Conservation (phyloP, 2,329 filamentous ascomycete genomes). For the Fusarium pseudograminearum region DNA sequence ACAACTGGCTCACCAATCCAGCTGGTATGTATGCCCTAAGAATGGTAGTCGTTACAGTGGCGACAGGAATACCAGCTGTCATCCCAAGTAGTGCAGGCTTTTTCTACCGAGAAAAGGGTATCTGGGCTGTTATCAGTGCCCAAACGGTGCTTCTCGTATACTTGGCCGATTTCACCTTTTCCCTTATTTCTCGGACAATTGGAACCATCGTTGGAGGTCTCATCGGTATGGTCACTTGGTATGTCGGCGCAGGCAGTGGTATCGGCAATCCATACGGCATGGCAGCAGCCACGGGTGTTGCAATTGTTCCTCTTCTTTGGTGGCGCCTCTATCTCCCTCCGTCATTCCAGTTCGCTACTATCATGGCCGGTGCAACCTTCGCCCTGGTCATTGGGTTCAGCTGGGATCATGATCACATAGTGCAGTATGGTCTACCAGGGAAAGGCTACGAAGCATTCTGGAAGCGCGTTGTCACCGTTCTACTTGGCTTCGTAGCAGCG, state of each 20-base stretch:
- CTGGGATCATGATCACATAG: slow-evolving; percentile 58
- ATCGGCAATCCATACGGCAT: slow-evolving; percentile 63
- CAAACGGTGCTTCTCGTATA: slow-evolving; percentile 63
- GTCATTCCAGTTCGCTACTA: slow-evolving; percentile 46
- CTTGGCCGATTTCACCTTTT: slow-evolving; percentile 63
- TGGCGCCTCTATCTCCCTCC: slow-evolving; percentile 52
- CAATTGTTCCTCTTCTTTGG: slow-evolving; percentile 53
- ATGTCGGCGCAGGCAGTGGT: slow-evolving; percentile 62
- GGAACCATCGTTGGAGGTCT: slow-evolving; percentile 62
- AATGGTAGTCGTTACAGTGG: slow-evolving; percentile 61
- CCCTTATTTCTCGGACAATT: slow-evolving; percentile 55
- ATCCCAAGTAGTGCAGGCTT: slow-evolving; percentile 60
- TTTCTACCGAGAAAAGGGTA: slow-evolving; percentile 63
- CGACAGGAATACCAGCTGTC: slow-evolving; percentile 55
- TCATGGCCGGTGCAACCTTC: slow-evolving; percentile 55
- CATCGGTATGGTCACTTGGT: slow-evolving; percentile 62
- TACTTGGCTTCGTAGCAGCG: slow-evolving; percentile 59
- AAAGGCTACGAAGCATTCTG: slow-evolving; percentile 62
- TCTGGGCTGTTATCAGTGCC: slow-evolving; percentile 65
- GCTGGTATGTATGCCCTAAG: slow-evolving; percentile 61
- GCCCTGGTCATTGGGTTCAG: slow-evolving; percentile 61
- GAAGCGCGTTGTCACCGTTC: slow-evolving; percentile 58
- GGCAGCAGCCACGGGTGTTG: slow-evolving; percentile 58
- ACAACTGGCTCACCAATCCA: slow-evolving; percentile 57
- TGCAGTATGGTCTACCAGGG: slow-evolving; percentile 60